These are phyloP conservation scores for Cymbopogon citratus DNA, from an alignment of 176 grass and related monocot species.

Conservation along the genomic window DNA sequence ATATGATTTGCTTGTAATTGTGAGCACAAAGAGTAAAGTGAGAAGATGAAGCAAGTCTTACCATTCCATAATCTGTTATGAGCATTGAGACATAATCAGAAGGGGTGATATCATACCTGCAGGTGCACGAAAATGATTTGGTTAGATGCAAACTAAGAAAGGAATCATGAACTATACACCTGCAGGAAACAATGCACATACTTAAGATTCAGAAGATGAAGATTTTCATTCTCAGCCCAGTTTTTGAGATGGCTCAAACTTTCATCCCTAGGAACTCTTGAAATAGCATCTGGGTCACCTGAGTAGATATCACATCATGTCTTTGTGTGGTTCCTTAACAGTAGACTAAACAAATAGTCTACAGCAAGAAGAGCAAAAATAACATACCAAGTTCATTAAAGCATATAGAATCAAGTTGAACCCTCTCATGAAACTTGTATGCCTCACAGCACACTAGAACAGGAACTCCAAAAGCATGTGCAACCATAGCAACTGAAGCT, in stretches of 20 bases:
- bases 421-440: slow-evolving; percentile 87
- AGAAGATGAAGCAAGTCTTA: slow-evolving; percentile 32
- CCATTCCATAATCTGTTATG: slow-evolving; percentile 92
- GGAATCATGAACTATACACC: not conserved
- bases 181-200: slow-evolving; percentile 29
- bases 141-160: slow-evolving; percentile 8
- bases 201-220: slow-evolving; percentile 76
- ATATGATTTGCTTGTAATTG: not conserved
- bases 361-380: not conserved
- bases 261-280: slow-evolving; percentile 38
- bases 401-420: slow-evolving; percentile 87
- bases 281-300: slow-evolving; percentile 85
- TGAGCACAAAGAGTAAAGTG: slow-evolving; percentile 7
- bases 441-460: slow-evolving; percentile 80
- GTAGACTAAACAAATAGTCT: slow-evolving; percentile 1
- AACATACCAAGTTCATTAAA: slow-evolving; percentile 73
- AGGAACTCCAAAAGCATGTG: slow-evolving; percentile 59
- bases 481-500: slow-evolving; percentile 70
- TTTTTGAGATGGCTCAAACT: slow-evolving; percentile 46
- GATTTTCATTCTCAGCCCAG: slow-evolving; percentile 50
- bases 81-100: slow-evolving; percentile 78
- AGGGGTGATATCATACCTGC: slow-evolving; percentile 72
- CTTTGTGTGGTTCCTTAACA: slow-evolving; percentile 6
- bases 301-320: slow-evolving; percentile 25
- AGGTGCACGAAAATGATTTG: slow-evolving; percentile 25